A percentile compares a stretch with the other conserved stretches of the same genome.
phyloP scores from a whole-genome alignment of 208 protist genomes.

The Leishmania turanica region DNA sequence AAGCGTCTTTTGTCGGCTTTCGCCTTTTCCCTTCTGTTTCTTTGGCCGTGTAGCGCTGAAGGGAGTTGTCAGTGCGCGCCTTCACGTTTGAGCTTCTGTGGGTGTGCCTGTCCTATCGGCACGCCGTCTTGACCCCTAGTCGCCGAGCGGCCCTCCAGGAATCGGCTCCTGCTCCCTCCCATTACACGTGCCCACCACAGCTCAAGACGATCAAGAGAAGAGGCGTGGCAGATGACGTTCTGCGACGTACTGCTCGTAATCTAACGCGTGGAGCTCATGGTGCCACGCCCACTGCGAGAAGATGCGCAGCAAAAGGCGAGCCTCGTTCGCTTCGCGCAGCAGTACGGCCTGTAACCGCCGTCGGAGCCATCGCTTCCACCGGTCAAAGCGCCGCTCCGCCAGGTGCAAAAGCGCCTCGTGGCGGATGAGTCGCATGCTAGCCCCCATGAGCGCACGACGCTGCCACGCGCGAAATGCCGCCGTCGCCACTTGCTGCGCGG shows the following conservation, averaged over 20 bases:
- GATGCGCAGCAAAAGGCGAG: slow-evolving; percentile 3
- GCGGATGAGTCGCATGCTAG: slow-evolving; percentile 13
- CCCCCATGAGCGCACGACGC: slow-evolving; percentile 6
- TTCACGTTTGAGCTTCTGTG: neutral
- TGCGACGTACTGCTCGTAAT: slow-evolving; percentile 6
- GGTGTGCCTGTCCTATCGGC: neutral
- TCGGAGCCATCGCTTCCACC: slow-evolving; percentile 38
- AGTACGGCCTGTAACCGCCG: slow-evolving; percentile 22
- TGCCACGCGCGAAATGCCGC: slow-evolving; percentile 21
- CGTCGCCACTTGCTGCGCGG: slow-evolving; percentile 10
- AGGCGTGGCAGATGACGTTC: neutral
- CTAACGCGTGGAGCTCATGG: slow-evolving; percentile 17
- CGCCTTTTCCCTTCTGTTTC: neutral
- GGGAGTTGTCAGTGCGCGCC: neutral
- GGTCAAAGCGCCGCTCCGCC: slow-evolving; percentile 12
- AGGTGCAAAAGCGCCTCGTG: slow-evolving; percentile 21
- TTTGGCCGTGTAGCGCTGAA: neutral
- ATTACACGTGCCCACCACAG: neutral
- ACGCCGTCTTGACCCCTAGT: neutral
- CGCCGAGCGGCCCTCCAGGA: neutral
- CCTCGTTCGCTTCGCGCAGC: slow-evolving; percentile 16
- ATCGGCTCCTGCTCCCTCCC: neutral
- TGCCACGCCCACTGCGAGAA: slow-evolving; percentile 27
- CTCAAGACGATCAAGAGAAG: neutral
- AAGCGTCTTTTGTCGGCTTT: neutral